Percentiles rank a stretch among this genome's conserved stretches.
Conservation (phyloP, 164 flowering plant genomes). For the Magnolia sinica region DNA sequence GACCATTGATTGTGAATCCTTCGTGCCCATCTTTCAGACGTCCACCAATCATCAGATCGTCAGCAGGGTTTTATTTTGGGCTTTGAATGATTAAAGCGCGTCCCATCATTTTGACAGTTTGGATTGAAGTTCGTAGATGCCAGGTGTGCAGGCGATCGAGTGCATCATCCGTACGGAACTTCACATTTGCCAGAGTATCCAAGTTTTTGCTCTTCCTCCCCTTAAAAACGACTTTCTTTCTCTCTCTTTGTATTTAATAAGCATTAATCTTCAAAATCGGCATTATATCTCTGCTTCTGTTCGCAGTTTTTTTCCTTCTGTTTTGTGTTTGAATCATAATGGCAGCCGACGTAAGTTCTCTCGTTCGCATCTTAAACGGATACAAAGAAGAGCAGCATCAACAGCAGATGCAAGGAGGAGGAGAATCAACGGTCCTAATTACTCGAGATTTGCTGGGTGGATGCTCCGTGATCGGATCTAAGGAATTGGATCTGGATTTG, state of each 20-base stretch:
- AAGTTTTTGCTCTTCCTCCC: no score
- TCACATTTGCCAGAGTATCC: no score
- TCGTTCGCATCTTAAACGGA: constrained; percentile 34
- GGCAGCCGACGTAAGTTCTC: constrained; percentile 69
- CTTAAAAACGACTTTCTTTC: not conserved
- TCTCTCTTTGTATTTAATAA: not conserved
- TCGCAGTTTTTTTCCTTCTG: not conserved
- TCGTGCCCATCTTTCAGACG: no score
- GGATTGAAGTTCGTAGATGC: no score
- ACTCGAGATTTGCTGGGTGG: constrained; percentile 75
- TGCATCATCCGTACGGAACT: no score
- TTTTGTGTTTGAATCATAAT: constrained; percentile 18
- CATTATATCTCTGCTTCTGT: not conserved
- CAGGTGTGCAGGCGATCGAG: no score
- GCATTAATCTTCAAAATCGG: not conserved
- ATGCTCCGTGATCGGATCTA: constrained; percentile 29
- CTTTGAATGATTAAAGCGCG: no score
- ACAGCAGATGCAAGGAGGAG: constrained; percentile 2
- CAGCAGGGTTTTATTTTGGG: no score
- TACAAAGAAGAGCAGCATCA: constrained; percentile 30
- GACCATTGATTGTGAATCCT: no score
- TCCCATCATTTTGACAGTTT: no score
- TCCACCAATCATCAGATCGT: no score
- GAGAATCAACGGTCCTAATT: constrained; percentile 31
- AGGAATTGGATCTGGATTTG: constrained; percentile 78